These are phyloP conservation scores for Eutypa lata DNA, from an alignment of 2,329 filamentous ascomycete species.

Conservation along the genomic window DNA sequence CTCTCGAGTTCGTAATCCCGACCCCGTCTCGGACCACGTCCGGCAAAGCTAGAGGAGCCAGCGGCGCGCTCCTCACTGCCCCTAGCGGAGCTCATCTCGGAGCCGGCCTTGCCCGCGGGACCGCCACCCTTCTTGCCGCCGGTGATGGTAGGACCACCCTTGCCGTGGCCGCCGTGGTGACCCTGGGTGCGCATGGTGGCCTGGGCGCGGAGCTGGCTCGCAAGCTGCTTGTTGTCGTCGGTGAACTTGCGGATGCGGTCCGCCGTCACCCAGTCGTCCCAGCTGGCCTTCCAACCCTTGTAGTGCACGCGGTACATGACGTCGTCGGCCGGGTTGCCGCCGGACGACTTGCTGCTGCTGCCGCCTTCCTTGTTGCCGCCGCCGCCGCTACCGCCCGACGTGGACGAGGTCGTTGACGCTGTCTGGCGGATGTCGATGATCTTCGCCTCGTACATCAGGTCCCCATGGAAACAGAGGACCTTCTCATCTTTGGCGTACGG, in stretches of 20 bases:
- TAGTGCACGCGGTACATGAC: constrained; percentile 94
- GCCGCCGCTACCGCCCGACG: background rate
- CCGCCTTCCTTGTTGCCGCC: constrained; percentile 36
- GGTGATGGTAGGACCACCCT: constrained; percentile 43
- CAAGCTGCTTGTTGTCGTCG: constrained; percentile 91
- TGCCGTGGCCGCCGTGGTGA: constrained; percentile 28
- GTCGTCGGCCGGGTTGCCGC: constrained; percentile 62
- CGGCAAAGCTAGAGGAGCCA: constrained; percentile 55
- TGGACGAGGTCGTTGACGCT: background rate
- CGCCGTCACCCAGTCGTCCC: constrained; percentile 97
- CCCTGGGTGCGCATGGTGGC: constrained; percentile 25
- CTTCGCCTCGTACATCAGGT: constrained; percentile 96
- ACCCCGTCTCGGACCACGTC: constrained; percentile 68
- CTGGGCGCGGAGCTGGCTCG: constrained; percentile 68
- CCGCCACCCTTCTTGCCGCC: constrained; percentile 45
- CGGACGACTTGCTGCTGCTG: constrained; percentile 40
- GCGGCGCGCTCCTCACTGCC: constrained; percentile 77
- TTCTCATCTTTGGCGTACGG: constrained; percentile 78
- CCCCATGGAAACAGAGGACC: constrained; percentile 94
- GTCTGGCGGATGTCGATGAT: constrained; percentile 67
- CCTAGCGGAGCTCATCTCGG: constrained; percentile 61
- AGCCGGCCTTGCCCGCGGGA: constrained; percentile 45
- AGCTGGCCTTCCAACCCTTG: constrained; percentile 99
- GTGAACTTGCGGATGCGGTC: constrained; percentile 93
- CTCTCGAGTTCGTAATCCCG: constrained; percentile 81